Evolutionary conservation across 495 filamentous ascomycete species (phyloP).

Genomic region (Neurospora discreta): DNA sequence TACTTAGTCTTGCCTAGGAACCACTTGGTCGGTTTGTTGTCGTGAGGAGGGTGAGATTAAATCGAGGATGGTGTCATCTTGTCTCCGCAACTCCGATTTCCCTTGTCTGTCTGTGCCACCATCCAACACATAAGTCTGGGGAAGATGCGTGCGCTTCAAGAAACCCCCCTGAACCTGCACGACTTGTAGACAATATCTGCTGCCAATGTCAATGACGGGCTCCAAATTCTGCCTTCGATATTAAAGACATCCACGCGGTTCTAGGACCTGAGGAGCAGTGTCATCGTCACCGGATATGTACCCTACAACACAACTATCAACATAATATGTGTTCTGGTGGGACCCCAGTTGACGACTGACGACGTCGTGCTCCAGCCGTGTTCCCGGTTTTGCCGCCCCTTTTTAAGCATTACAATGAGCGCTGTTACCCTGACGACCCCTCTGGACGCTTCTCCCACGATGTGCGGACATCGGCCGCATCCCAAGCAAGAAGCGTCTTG

Average conservation of each 20-base stretch:
- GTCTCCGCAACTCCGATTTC: not conserved
- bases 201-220: not conserved
- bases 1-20: too few species aligned
- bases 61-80: not conserved
- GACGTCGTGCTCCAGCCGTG: not conserved
- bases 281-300: not conserved
- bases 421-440: not conserved
- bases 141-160: not conserved
- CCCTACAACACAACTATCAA: not conserved
- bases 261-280: not conserved
- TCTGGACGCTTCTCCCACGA: not conserved
- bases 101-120: not conserved
- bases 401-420: not conserved
- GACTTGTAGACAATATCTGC: not conserved
- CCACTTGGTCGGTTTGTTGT: not conserved
- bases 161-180: not conserved
- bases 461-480: not conserved
- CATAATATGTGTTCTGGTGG: not conserved
- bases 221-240: not conserved
- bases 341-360: not conserved
- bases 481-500: not conserved
- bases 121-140: not conserved
- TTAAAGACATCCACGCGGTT: not conserved
- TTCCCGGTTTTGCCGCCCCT: not conserved
- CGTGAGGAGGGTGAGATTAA: not conserved